phyloP scores from a whole-genome alignment of 192 early-diverging fungal species.

The Podila minutissima region DNA sequence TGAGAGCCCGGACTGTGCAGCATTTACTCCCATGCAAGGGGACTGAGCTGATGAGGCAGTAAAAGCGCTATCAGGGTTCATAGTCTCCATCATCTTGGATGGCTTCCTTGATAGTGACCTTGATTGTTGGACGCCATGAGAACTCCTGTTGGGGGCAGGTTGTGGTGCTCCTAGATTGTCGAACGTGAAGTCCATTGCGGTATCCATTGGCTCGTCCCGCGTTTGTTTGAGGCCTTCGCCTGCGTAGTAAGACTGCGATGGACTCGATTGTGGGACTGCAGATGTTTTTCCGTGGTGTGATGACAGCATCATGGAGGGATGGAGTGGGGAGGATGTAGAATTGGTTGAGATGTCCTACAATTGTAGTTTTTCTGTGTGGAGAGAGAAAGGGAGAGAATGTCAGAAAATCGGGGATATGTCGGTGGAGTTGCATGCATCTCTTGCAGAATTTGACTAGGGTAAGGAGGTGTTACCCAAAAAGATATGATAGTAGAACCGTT shows the following conservation, averaged over 20 bases:
- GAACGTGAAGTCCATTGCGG: background rate
- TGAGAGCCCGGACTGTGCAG: background rate
- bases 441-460: background rate
- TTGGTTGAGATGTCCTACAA: background rate
- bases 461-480: background rate
- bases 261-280: constrained; percentile 4
- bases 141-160: background rate
- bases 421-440: background rate
- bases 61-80: background rate
- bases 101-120: background rate
- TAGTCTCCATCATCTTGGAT: background rate
- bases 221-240: background rate
- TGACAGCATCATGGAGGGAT: constrained; percentile 24
- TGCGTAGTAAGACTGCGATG: constrained; percentile 6
- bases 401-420: background rate
- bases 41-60: background rate
- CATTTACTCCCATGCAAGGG: background rate
- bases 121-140: background rate
- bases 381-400: background rate
- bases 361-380: background rate
- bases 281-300: constrained; percentile 38
- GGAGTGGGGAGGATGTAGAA: background rate
- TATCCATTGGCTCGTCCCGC: constrained; percentile 16
- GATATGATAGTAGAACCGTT: background rate
- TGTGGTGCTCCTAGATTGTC: background rate